Percentiles rank a stretch among this genome's conserved stretches.
Evolutionary conservation across 2,329 filamentous ascomycete species (phyloP).

Genomic region (Tympanopsis confertula): DNA sequence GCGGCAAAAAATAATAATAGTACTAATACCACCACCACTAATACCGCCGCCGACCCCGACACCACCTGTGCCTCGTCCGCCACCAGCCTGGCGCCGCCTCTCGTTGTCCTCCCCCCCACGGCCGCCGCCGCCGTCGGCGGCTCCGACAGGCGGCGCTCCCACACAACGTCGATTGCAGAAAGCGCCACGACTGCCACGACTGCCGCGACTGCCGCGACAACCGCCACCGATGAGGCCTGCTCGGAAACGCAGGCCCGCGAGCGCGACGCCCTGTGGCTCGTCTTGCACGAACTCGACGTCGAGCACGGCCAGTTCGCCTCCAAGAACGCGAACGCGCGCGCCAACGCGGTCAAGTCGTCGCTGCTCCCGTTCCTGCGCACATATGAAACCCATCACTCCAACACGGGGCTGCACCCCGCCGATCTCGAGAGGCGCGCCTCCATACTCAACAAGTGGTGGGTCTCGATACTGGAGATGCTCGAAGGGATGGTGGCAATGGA

Average conservation of each 20-base stretch:
- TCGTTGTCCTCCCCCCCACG: constrained; percentile 4
- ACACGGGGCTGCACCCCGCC: constrained; percentile 54
- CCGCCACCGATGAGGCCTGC: constrained; percentile 4
- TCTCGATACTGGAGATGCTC: constrained; percentile 67
- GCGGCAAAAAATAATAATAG: constrained; percentile 28
- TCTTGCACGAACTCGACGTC: constrained; percentile 41
- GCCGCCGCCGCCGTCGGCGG: constrained; percentile 13
- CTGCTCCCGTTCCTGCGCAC: constrained; percentile 69
- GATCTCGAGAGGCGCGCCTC: constrained; percentile 70
- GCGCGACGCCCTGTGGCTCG: constrained; percentile 41
- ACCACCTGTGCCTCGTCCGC: constrained; percentile 25
- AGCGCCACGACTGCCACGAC: constrained; percentile 20
- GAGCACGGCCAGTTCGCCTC: constrained; percentile 51
- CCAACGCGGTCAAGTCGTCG: constrained; percentile 59
- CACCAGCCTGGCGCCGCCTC: constrained; percentile 28
- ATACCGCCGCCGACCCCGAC: constrained; percentile 22
- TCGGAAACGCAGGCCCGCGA: constrained; percentile 6
- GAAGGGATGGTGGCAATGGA: constrained; percentile 60
- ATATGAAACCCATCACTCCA: constrained; percentile 58
- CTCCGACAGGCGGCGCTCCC: constrained; percentile 20
- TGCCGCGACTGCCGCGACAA: constrained; percentile 24
- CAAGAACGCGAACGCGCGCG: constrained; percentile 56
- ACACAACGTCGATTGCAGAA: constrained; percentile 23
- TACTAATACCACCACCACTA: constrained; percentile 16
- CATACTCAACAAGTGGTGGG: constrained; percentile 88